Percentiles rank a stretch among this genome's conserved stretches.
phyloP scores from a whole-genome alignment of 2,329 filamentous ascomycete species.

The Thyridium curvatum region DNA sequence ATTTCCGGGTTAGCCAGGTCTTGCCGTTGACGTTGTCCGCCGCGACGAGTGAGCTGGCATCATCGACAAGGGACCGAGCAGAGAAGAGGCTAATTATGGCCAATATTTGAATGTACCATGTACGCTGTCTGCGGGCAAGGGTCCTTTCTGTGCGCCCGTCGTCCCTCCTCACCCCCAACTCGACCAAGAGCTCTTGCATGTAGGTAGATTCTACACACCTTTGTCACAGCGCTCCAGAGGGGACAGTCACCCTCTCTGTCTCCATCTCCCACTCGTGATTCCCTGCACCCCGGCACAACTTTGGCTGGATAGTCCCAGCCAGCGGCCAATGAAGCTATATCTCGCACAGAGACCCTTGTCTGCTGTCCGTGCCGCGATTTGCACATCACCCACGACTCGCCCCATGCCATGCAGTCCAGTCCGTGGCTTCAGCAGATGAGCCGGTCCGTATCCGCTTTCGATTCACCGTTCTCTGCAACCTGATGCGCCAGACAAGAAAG shows the following conservation, averaged over 20 bases:
- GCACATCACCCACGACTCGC: constrained; percentile 8
- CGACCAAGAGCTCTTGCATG: background rate
- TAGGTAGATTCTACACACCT: constrained; percentile 1
- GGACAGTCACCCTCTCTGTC: background rate
- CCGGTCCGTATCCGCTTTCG: constrained; percentile 38
- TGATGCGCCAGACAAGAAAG: constrained; percentile 31
- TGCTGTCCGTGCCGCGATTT: constrained; percentile 16
- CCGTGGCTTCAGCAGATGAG: constrained; percentile 27
- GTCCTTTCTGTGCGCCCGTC: constrained; percentile 4
- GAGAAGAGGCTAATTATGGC: constrained; percentile 31
- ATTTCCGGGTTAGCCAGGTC: background rate
- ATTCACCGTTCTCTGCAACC: constrained; percentile 33
- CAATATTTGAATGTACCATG: constrained; percentile 20
- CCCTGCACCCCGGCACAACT: background rate
- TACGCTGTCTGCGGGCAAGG: constrained; percentile 14
- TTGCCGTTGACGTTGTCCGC: constrained; percentile 2
- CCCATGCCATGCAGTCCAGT: constrained; percentile 26
- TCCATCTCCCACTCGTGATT: background rate
- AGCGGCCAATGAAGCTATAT: constrained; percentile 1
- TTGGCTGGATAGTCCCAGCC: no score
- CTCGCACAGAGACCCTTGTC: constrained; percentile 18
- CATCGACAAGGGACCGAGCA: constrained; percentile 5
- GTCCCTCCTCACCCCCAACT: background rate
- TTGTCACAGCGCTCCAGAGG: background rate
- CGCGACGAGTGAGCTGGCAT: constrained; percentile 3